phyloP scores from a whole-genome alignment of 805 yeast species.

The Ogataea henricii region DNA sequence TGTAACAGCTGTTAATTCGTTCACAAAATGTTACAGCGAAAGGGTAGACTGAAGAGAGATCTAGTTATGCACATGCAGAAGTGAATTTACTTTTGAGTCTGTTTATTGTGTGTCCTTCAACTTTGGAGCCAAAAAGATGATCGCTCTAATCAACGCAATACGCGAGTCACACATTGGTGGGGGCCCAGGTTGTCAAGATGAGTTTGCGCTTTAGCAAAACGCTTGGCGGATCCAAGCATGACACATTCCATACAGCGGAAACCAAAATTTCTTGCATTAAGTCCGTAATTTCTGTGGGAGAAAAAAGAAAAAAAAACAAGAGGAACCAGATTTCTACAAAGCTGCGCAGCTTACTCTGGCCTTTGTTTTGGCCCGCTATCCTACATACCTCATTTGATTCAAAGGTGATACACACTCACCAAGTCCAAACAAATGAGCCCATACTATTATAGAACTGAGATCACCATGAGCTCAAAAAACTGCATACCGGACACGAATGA shows the following conservation, averaged over 20 bases:
- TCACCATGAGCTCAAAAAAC: too few species aligned
- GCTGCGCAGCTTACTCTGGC: too few species aligned
- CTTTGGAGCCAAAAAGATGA: background rate
- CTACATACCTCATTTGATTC: too few species aligned
- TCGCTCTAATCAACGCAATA: background rate
- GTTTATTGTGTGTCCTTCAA: constrained; percentile 1
- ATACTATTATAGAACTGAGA: too few species aligned
- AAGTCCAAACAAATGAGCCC: too few species aligned
- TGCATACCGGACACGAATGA: too few species aligned
- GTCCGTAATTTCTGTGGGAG: background rate
- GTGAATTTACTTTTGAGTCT: background rate
- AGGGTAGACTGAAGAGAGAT: background rate
- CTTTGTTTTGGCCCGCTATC: too few species aligned
- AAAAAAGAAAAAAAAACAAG: background rate
- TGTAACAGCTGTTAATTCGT: background rate
- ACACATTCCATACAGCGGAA: background rate
- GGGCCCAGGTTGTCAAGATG: background rate
- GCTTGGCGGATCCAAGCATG: background rate
- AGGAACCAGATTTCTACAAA: too few species aligned
- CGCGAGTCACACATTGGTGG: background rate
- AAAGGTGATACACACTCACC: too few species aligned
- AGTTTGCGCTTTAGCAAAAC: background rate
- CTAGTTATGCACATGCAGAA: constrained; percentile 1
- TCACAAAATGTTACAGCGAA: background rate
- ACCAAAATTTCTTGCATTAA: background rate